Conservation (phyloP, 495 filamentous ascomycete genomes). For the Podospora pseudocomata region DNA sequence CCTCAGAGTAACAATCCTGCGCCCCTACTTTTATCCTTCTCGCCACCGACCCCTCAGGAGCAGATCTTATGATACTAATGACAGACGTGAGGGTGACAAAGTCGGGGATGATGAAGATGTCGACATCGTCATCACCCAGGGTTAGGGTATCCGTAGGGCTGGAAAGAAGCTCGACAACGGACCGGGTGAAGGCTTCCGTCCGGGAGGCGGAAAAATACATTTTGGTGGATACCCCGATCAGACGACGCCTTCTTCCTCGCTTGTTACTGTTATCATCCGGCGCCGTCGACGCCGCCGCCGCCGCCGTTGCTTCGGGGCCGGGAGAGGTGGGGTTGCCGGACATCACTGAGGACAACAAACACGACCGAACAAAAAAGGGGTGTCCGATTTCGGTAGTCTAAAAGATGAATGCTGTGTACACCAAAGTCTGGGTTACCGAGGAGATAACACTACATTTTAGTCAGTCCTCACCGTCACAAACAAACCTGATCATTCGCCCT, state of each 20-base stretch:
- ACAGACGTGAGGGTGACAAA: slow-evolving; percentile 63
- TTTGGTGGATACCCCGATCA: slow-evolving; percentile 77
- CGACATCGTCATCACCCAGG: slow-evolving; percentile 38
- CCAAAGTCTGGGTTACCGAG: too few relatives aligned
- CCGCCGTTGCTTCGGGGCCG: too few relatives aligned
- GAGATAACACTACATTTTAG: too few relatives aligned
- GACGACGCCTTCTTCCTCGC: slow-evolving; percentile 13
- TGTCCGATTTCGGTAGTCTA: too few relatives aligned
- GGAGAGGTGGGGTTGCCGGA: not conserved
- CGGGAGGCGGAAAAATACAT: slow-evolving; percentile 73
- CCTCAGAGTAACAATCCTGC: slow-evolving; percentile 67
- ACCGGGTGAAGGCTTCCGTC: slow-evolving; percentile 59
- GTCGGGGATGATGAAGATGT: slow-evolving; percentile 70
- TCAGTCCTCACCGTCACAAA: not conserved
- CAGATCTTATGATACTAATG: slow-evolving; percentile 45
- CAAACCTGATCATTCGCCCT: not conserved
- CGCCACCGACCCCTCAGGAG: slow-evolving; percentile 31
- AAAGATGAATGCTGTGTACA: too few relatives aligned
- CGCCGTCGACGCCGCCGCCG: too few relatives aligned
- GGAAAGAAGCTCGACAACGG: slow-evolving; percentile 46
- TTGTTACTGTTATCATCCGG: not conserved
- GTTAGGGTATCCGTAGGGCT: slow-evolving; percentile 29
- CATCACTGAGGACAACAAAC: not conserved
- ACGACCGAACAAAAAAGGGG: too few relatives aligned
- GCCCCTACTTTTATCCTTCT: slow-evolving; percentile 60